These are phyloP conservation scores for Wickerhamomyces kurtzmanii DNA, from an alignment of 805 yeast species.

Conservation along the genomic window DNA sequence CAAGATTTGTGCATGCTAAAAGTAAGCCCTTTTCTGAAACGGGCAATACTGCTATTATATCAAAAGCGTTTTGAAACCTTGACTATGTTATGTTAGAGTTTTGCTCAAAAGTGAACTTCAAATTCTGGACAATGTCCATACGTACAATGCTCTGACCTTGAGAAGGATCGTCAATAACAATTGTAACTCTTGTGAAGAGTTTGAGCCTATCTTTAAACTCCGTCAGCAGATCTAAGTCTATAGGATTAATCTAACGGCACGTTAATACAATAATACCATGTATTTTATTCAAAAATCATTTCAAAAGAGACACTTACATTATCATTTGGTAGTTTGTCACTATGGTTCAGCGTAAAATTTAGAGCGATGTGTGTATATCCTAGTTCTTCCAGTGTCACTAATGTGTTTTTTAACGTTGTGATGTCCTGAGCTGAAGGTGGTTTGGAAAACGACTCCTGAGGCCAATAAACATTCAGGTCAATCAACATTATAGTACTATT, in stretches of 20 bases:
- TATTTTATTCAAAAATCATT: neutral
- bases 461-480: slow-evolving; percentile 73
- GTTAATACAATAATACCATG: neutral
- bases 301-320: too few relatives aligned
- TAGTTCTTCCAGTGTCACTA: slow-evolving; percentile 42
- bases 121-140: slow-evolving; percentile 19
- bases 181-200: slow-evolving; percentile 63
- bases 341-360: slow-evolving; percentile 48
- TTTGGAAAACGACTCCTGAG: slow-evolving; percentile 36
- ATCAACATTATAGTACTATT: too few relatives aligned
- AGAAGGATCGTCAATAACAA: slow-evolving; percentile 68
- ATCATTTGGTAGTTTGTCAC: slow-evolving; percentile 40
- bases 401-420: slow-evolving; percentile 32
- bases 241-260: slow-evolving; percentile 30
- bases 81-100: too few relatives aligned
- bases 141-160: slow-evolving; percentile 61
- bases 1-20: slow-evolving; percentile 64
- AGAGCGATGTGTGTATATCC: slow-evolving; percentile 76
- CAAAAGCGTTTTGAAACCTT: slow-evolving; percentile 44
- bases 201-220: slow-evolving; percentile 28
- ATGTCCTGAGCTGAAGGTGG: slow-evolving; percentile 33
- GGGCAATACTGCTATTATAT: slow-evolving; percentile 78
- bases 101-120: too few relatives aligned
- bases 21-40: slow-evolving; percentile 69
- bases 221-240: slow-evolving; percentile 19